Conservation (phyloP, 331 rosid genomes). For the Cucumis variabilis region DNA sequence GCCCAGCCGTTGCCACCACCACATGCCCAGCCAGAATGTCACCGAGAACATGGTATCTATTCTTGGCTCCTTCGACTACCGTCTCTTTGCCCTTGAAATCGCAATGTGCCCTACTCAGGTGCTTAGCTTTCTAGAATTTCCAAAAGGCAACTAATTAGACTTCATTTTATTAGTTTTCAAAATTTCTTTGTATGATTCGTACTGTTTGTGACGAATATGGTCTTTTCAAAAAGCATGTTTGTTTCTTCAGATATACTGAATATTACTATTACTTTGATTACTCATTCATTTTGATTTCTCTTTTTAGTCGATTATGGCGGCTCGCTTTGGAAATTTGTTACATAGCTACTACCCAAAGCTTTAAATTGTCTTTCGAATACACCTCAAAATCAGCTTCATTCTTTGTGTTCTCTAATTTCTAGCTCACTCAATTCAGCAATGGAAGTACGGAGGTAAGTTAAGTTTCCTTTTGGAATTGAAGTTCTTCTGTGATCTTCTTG, state of each 20-base stretch:
- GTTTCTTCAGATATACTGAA: not conserved
- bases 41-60: slow-evolving; percentile 89
- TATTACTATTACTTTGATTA: no score
- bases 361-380: not conserved
- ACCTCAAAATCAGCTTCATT: not conserved
- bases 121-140: not conserved
- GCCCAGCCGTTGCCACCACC: no score
- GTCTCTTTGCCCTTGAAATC: slow-evolving; percentile 93
- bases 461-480: not conserved
- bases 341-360: not conserved
- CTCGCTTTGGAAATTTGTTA: not conserved
- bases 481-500: not conserved
- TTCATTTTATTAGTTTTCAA: not conserved
- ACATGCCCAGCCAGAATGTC: slow-evolving; percentile 84
- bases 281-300: not conserved
- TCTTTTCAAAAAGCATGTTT: not conserved
- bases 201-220: not conserved
- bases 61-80: slow-evolving; percentile 96
- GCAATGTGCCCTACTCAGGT: slow-evolving; percentile 99
- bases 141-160: not conserved
- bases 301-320: not conserved
- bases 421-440: slow-evolving; percentile 14
- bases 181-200: not conserved
- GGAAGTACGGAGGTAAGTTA: slow-evolving; percentile 11
- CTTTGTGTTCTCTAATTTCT: not conserved